Evolutionary conservation across 169 alveolate species (phyloP), one percentile per base, ranked within the genome.

Genomic region (Theileria luwenshuni): DNA sequence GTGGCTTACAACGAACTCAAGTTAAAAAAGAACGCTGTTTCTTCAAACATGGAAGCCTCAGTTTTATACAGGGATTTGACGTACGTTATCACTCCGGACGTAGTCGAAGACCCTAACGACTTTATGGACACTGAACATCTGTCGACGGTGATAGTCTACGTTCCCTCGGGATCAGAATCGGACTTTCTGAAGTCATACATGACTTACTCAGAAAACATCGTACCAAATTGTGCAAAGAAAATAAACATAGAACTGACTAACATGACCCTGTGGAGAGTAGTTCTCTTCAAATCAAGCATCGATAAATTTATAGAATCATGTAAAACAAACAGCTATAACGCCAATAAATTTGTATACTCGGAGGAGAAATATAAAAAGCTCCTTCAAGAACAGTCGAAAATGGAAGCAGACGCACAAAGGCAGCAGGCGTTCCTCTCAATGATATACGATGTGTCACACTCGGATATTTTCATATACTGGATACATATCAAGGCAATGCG

Each of bases 401-500:
- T 94, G 38, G 95, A 92, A 56, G 91, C 93, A 15, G 96, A 93
- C 71, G 74, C 92, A 32, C 90, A 84, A 21, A 74, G 94, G 52
- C 95, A 91, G 60, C 95, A 94, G 59, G 91, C 94, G 15, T 90
- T 92, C 75, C 83, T 94, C 6, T 92, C 94, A 59, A 79, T 92
- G 41, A 92, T 91, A 84, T 90, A 94, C 75, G 92, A 83, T 65
- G 94, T 90, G 21, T 94, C 95, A 8, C 93, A 91, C 84, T 92
- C 96, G 56, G 97, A 93, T 75, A 86, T 94, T 23, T 93, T 89
- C 80, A 90, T 87, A 38, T 91, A 94, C 35, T 87, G 92, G 73
- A 86, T 94, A 69, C 97, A 94, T 68, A 70, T 94, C 27, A 94
- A 94, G 77, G 97, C 94, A 21, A 89, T 94, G 92, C 84, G 97